Conservation (phyloP, 768 basidiomycete genomes). For the Podaxis sp. region DNA sequence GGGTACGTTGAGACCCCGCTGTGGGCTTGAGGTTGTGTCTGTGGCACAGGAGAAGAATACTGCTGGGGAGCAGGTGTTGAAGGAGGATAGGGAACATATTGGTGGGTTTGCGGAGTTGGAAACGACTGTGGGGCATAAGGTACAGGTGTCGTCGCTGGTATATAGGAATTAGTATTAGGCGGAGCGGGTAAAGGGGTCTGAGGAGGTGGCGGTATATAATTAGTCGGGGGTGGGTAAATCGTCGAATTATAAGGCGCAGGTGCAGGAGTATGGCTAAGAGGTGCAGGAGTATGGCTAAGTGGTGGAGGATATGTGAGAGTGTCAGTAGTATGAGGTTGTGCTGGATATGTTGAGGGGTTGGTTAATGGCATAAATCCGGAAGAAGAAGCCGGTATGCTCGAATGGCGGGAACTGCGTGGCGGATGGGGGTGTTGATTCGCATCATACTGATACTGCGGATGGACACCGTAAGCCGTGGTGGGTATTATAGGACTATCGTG, state of each 20-base stretch:
- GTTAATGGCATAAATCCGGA: constrained; percentile 69
- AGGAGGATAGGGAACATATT: constrained; percentile 37
- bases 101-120: constrained; percentile 29
- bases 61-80: constrained; percentile 39
- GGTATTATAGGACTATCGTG: constrained; percentile 43
- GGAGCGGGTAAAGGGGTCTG: constrained; percentile 31
- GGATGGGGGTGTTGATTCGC: constrained; percentile 36
- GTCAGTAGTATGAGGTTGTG: constrained; percentile 36
- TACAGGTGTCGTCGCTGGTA: constrained; percentile 31
- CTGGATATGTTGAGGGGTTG: constrained; percentile 36
- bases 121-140: constrained; percentile 41
- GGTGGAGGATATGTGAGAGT: constrained; percentile 35
- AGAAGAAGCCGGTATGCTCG: constrained; percentile 60
- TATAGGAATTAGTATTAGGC: constrained; percentile 21
- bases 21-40: constrained; percentile 24
- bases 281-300: constrained; percentile 43
- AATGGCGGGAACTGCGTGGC: constrained; percentile 55
- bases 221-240: constrained; percentile 29
- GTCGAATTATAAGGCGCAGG: constrained; percentile 36
- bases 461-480: constrained; percentile 29
- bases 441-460: constrained; percentile 40
- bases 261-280: constrained; percentile 44
- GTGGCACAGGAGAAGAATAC: constrained; percentile 32
- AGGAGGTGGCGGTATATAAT: constrained; percentile 23
- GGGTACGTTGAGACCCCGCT: neutral